Evolutionary conservation across 805 yeast species (phyloP), one percentile per base, ranked within the genome.

Genomic region (Candida schatavii): DNA sequence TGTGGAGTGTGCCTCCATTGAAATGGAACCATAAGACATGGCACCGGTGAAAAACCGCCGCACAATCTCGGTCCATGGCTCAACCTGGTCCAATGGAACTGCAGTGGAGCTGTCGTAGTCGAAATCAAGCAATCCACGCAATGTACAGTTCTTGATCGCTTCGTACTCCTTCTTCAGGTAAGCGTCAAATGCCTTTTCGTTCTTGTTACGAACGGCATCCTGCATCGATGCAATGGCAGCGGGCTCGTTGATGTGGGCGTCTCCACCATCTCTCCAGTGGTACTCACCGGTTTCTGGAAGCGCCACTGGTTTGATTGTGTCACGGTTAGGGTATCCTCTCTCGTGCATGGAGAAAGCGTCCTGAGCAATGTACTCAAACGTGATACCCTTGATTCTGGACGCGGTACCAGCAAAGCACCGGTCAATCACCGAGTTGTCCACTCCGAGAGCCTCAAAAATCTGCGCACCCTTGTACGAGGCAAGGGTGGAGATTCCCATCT

Each of bases 401-500:
- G 99, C 97, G 32, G 99, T 93, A 58, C 97, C 97, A 14, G 95
- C 87, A 65, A 91, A 91, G 70, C 98, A 93, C 54, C 89, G 75
- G 73, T 91, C 97, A 51, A 91, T 86, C 39, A 91, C 97, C 7
- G 95, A 82, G 68, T 90, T 88, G 63, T 93, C 97, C 47, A 91
- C 82, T 66, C 99, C 99, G 47, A 91, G 73, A 38, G 96, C 96
- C 68, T 91, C 99, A 62, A 93, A 91, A 59, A 91, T 93, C 72
- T 91, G 99, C 22, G 99, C 99, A 66, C 98, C 98, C 70, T 91
- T 91, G 70, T 91, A 91, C n/a, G 97, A 88, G 10, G 97, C 97
- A 62, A 91, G 74, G 23, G 99, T 93, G 25, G 98, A 90, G 55
- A 91, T 93, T 75, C 99, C 99, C 98, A 91, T 93, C 75, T 93